phyloP scores from a whole-genome alignment of 306 rosid genomes.

The Boehmeria nivea region DNA sequence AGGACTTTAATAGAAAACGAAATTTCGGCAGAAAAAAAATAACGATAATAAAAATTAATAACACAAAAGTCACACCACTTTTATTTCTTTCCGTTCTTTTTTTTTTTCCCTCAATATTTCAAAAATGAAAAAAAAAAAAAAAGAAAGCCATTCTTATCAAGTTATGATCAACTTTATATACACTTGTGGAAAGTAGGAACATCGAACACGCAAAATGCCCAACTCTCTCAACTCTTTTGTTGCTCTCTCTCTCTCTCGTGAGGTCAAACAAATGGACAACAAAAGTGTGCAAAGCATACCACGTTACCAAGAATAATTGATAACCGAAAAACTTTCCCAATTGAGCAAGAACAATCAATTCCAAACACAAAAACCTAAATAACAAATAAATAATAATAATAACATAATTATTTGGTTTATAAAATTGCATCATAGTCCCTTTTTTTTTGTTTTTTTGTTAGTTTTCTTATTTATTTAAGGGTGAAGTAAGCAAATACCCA shows the following conservation, averaged over 20 bases:
- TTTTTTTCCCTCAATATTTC: neutral
- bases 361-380: neutral
- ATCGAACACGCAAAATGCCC: conserved; percentile 47
- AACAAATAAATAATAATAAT: too few species aligned
- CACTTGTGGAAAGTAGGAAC: conserved; percentile 17
- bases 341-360: neutral
- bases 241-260: conserved; percentile 15
- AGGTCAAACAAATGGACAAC: conserved; percentile 32
- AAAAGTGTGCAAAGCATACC: conserved; percentile 19
- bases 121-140: too few species aligned
- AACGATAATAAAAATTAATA: too few species aligned
- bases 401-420: too few species aligned
- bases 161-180: neutral
- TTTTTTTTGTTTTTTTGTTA: too few species aligned
- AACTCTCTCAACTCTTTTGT: neutral
- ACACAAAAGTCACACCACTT: neutral
- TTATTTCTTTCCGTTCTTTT: neutral
- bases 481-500: too few species aligned
- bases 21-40: neutral
- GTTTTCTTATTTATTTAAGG: too few species aligned
- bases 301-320: conserved; percentile 13
- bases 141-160: conserved; percentile 11
- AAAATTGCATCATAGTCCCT: too few species aligned
- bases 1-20: neutral
- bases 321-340: neutral